Percentiles rank a stretch among this genome's conserved stretches.
These are phyloP conservation scores for Scytalidium lignicola DNA, from an alignment of 2,329 filamentous ascomycete species.

Conservation along the genomic window DNA sequence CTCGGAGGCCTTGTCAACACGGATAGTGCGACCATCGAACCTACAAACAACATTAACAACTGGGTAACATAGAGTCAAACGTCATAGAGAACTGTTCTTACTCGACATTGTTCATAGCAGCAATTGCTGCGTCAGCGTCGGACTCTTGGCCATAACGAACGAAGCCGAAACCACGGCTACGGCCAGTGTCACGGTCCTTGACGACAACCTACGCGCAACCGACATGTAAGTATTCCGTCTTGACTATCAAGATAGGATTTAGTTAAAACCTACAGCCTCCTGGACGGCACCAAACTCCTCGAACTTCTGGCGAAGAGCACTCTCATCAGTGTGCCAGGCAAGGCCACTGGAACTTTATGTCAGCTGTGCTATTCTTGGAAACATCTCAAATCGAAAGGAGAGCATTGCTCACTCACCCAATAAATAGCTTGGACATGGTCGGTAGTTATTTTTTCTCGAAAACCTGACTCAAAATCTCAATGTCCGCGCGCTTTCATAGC, in stretches of 20 bases:
- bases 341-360: constrained; percentile 64
- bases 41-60: constrained; percentile 39
- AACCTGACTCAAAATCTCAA: constrained; percentile 33
- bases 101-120: constrained; percentile 84
- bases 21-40: constrained; percentile 90
- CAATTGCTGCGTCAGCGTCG: constrained; percentile 73
- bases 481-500: constrained; percentile 29
- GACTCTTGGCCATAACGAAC: constrained; percentile 77
- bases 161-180: constrained; percentile 96
- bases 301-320: constrained; percentile 82
- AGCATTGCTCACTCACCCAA: constrained; percentile 64
- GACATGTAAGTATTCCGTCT: constrained; percentile 1
- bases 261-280: constrained; percentile 78
- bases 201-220: constrained; percentile 70
- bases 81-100: constrained; percentile 42
- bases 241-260: not conserved
- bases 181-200: constrained; percentile 93
- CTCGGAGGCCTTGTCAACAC: constrained; percentile 93
- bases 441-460: constrained; percentile 20
- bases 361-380: constrained; percentile 6
- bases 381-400: not conserved
- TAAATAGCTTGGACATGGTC: constrained; percentile 88
- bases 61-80: not conserved
- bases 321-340: constrained; percentile 95
- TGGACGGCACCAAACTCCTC: constrained; percentile 86